Evolutionary conservation across 768 basidiomycete species (phyloP), one percentile per base, ranked within the genome.

Genomic region (Saitozyma sp.): DNA sequence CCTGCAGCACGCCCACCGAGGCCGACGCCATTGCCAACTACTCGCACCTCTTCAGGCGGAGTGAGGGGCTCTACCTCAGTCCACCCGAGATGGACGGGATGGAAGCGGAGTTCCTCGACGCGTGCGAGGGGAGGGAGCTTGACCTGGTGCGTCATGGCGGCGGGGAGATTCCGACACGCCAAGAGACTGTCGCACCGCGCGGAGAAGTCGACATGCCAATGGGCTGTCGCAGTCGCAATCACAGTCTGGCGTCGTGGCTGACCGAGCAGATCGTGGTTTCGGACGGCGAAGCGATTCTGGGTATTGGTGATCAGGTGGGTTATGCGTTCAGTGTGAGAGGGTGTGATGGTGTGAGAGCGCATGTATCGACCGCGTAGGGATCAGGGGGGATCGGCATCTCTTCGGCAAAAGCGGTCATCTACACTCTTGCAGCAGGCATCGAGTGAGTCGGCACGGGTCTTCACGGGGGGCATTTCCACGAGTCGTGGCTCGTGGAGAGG

Each of bases 1-100:
- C 37, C 13, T 13, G 45, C 45, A 13, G 45, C 29, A 46, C 63
- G 6, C 68, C 71, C 16, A 63, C 64, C 10, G 71, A 91, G 85
- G 89, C 88, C 6, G 88, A 91, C 52, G 91, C 91, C 0, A 92
- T 92, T 59, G 81, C 87, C 9, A 85, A 88, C 60, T 93, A 92
- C 75, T 92, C 91, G 0, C 89, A 90, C 75, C 82, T 92, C 5
- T 93, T 90, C 80, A 82, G 92, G 42, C 81, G 89, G 56, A 76
- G 87, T 59, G 89, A 91, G 69, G 90, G 92, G 0, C 71, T 92
- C 37, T 93, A 75, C 76, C 80, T 93, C 9, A 84, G 86, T 1
- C 86, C 86, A 64, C 80, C 84, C 0, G 77, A 87, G 64, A 80
- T 82, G 63, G 85, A 89, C 49, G 77, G 82, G 8, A 91, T 92